phyloP scores from a whole-genome alignment of 1,139 yeast genomes.

The Yamadazyma buinensis region DNA sequence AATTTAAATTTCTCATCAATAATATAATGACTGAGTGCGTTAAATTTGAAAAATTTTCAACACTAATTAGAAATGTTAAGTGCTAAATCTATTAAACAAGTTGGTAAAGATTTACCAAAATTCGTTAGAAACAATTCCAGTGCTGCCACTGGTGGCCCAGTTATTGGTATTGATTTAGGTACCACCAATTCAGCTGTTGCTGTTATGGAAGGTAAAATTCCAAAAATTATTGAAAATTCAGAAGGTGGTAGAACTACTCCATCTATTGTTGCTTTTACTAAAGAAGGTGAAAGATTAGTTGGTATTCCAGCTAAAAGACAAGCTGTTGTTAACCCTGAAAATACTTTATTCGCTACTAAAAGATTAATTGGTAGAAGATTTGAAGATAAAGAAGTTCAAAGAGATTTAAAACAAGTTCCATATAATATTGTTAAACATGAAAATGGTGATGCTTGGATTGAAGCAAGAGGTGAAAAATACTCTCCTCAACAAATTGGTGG shows the following conservation, averaged over 20 bases:
- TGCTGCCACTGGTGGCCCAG: constrained; percentile 63
- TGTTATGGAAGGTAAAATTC: constrained; percentile 81
- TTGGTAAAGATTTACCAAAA: constrained; percentile 42
- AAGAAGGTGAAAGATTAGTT: constrained; percentile 83
- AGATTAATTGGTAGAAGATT: constrained; percentile 98
- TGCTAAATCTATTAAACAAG: constrained; percentile 40
- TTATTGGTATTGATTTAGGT: constrained; percentile 98
- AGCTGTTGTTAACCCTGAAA: constrained; percentile 97
- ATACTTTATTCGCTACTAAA: constrained; percentile 96
- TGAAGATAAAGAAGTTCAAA: constrained; percentile 94
- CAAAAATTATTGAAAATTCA: constrained; percentile 95
- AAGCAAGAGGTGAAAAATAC: constrained; percentile 90
- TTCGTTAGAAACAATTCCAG: constrained; percentile 54
- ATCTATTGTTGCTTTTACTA: constrained; percentile 96
- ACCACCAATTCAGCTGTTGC: constrained; percentile 99
- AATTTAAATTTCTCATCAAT: constrained; percentile 8
- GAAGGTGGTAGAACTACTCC: constrained; percentile 99
- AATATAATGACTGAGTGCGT: no score
- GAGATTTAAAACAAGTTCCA: constrained; percentile 94
- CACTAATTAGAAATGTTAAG: constrained; percentile 31
- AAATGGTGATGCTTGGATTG: constrained; percentile 99
- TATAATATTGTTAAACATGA: constrained; percentile 94
- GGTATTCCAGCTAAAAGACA: constrained; percentile 99
- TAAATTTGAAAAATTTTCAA: constrained; percentile 4
- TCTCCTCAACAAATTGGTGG: constrained; percentile 99